These are phyloP conservation scores for Fragaria iinumae DNA, from an alignment of 306 rosid species.

Conservation along the genomic window DNA sequence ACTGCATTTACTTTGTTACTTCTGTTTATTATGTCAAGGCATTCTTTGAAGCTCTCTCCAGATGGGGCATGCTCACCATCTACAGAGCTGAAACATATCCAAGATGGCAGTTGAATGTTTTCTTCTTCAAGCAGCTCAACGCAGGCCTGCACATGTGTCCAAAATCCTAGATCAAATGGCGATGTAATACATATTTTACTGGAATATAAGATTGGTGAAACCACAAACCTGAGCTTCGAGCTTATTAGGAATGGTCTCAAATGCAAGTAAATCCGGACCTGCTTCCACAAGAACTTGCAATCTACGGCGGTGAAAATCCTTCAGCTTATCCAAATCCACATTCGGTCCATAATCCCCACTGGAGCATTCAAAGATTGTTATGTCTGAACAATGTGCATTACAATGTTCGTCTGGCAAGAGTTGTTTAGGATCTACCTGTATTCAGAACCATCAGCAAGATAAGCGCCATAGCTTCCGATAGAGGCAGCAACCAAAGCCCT, in stretches of 20 bases:
- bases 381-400: neutral
- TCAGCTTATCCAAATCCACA: constrained; percentile 64
- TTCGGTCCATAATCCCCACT: constrained; percentile 71
- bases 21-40: constrained; percentile 55
- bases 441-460: constrained; percentile 95
- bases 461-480: constrained; percentile 93
- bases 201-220: neutral
- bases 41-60: constrained; percentile 76
- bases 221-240: constrained; percentile 71
- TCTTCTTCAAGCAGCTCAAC: constrained; percentile 86
- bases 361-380: constrained; percentile 15
- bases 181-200: neutral
- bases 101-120: constrained; percentile 61
- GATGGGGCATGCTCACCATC: constrained; percentile 89
- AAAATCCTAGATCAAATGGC: neutral
- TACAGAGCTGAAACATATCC: constrained; percentile 84
- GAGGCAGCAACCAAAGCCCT: constrained; percentile 87
- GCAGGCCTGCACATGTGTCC: constrained; percentile 49
- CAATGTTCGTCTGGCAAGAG: neutral
- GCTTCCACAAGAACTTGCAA: constrained; percentile 77
- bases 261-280: constrained; percentile 82
- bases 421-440: constrained; percentile 50
- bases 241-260: constrained; percentile 89
- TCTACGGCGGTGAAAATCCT: constrained; percentile 85
- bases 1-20: constrained; percentile 65